phyloP scores from a whole-genome alignment of 148 eudicot genomes.

The Diospyros kaki region DNA sequence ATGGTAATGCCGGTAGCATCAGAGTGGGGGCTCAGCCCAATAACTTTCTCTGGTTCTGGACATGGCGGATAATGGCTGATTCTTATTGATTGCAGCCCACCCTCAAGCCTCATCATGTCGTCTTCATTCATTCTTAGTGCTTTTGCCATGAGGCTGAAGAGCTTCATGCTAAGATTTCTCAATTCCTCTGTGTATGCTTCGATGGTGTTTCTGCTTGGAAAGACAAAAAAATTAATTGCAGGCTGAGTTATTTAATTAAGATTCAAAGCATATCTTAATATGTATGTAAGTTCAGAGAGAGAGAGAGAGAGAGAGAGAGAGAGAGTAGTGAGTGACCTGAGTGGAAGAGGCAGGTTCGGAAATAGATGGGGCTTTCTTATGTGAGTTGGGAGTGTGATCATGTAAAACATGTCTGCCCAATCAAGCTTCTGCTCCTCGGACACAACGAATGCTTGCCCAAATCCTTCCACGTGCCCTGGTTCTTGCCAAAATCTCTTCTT shows the following conservation, averaged over 20 bases:
- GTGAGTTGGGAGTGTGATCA: constrained; percentile 25
- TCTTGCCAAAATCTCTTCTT: constrained; percentile 14
- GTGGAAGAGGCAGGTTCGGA: constrained; percentile 25
- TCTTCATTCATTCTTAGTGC: constrained; percentile 15
- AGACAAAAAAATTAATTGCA: background rate
- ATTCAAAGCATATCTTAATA: too few relatives aligned
- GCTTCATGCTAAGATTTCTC: constrained; percentile 14
- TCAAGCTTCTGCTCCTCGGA: constrained; percentile 17
- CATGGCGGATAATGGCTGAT: constrained; percentile 25
- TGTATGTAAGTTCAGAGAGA: background rate
- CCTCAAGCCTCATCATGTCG: constrained; percentile 15
- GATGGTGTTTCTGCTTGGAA: constrained; percentile 13
- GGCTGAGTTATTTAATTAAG: background rate
- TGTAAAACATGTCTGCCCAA: constrained; percentile 29
- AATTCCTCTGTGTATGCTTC: constrained; percentile 17
- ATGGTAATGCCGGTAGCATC: constrained; percentile 16
- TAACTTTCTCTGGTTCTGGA: constrained; percentile 13
- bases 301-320: background rate
- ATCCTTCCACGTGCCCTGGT: constrained; percentile 21
- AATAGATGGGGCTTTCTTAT: constrained; percentile 30
- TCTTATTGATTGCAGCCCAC: constrained; percentile 21
- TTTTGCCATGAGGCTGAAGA: constrained; percentile 10
- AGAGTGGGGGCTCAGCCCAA: constrained; percentile 17
- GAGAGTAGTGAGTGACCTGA: constrained; percentile 19
- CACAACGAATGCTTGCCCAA: constrained; percentile 18